Evolutionary conservation across 2,329 filamentous ascomycete genomes (phyloP).

Genomic region (Stagonosporopsis vannaccii): DNA sequence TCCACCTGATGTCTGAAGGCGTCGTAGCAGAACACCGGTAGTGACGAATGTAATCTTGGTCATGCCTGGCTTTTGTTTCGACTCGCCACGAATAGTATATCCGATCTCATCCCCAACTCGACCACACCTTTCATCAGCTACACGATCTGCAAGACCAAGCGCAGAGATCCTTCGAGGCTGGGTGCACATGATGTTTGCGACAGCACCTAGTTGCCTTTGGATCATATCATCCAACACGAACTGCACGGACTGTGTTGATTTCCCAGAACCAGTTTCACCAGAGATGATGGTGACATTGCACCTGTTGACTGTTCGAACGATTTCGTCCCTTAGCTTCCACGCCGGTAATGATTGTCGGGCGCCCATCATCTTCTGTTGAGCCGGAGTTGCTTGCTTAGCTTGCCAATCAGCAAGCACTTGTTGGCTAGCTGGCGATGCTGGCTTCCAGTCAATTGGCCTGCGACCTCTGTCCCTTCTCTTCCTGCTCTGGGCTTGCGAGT

Average conservation of each 20-base stretch:
- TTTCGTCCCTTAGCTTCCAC: constrained; percentile 80
- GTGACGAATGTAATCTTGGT: constrained; percentile 97
- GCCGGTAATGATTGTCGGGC: constrained; percentile 80
- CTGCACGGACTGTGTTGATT: constrained; percentile 95
- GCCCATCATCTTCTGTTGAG: constrained; percentile 76
- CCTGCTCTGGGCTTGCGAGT: constrained; percentile 23
- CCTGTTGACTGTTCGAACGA: constrained; percentile 75
- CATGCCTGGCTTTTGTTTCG: constrained; percentile 70
- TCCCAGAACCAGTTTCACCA: constrained; percentile 95
- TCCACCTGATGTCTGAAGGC: constrained; percentile 89
- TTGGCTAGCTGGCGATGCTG: constrained; percentile 64
- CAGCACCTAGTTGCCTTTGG: constrained; percentile 72
- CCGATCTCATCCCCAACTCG: constrained; percentile 86
- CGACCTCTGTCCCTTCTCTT: constrained; percentile 34
- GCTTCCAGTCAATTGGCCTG: constrained; percentile 69
- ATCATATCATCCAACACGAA: constrained; percentile 95
- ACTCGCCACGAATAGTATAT: constrained; percentile 91
- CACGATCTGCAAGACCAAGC: constrained; percentile 89
- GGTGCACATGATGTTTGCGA: constrained; percentile 91
- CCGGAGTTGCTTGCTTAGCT: constrained; percentile 67
- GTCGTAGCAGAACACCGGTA: constrained; percentile 87
- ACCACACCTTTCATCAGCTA: constrained; percentile 88
- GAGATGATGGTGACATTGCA: constrained; percentile 96
- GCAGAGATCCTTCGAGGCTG: constrained; percentile 95
- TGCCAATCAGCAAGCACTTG: constrained; percentile 71